Evolutionary conservation across 2,329 filamentous ascomycete species (phyloP), one percentile per base, ranked within the genome.

Genomic region (Myriangium duriaei): DNA sequence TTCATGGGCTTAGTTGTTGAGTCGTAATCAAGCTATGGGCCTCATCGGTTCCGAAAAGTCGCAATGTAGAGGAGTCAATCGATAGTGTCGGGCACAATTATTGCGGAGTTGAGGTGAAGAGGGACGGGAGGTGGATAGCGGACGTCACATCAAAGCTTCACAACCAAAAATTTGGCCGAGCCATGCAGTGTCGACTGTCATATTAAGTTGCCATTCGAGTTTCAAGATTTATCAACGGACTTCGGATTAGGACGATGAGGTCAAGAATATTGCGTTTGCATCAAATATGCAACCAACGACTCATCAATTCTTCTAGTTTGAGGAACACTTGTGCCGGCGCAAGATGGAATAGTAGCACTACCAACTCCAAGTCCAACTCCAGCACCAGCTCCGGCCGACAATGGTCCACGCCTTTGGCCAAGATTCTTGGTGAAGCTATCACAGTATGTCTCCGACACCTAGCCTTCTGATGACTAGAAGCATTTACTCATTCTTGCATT

Each of bases 341-440:
- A 46, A 60, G 63, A 54, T 64, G 58, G 57, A 62, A 52, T 36
- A 61, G 59, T 11, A 56, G 54, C 17, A 19, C 36, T 5, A 39
- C 16, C 11, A 40, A 37, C n/a, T 29, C 65, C 39, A 70, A 7
- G 21, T 7, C 21, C 7, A 26, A n/a, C n/a, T n/a, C 16, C 11
- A 40, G 37, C n/a, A 30, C 65, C 39, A 70, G 7, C 7, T 7
- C 21, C 7, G n/a, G 21, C 7, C 21, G 80, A 45, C 65, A 82
- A 65, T 95, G 87, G 86, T 93, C 87, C 2, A 98, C 88, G 3
- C 87, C 88, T 11, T 63, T 98, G 44, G 87, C 88, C 5, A 88
- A 91, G 57, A 80, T 81, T 49, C 71, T 96, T 34, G 80, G 79
- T 40, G 78, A 87, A 56, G 87, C 86, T 32, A 94, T 96, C 46